Evolutionary conservation across 306 rosid genomes (phyloP), one percentile per base, ranked within the genome.

Genomic region (Malus fusca): DNA sequence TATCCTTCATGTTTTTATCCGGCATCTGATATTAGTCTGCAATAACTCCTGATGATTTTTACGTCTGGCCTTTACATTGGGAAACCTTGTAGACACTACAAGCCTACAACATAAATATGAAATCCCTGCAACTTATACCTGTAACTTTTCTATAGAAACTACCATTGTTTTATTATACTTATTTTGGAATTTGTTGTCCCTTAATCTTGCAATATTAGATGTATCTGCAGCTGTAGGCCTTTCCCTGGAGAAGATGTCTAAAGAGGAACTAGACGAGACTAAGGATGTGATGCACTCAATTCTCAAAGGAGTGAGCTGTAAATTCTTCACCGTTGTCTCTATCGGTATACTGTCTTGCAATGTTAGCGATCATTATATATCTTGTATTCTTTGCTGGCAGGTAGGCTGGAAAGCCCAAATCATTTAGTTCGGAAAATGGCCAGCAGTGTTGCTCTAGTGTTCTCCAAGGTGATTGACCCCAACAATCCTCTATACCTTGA

Each of bases 241-340:
- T 75, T 84, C 87, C 68, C 74, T 95, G 66, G 97, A 92, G 83
- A 84, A 86, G 82, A 83, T 89, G 89, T 87, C 92, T 75, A 91
- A 82, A 81, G 92, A 86, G 73, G 92, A 95, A 65, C 85, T 92
- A 73, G 92, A 95, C 75, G 90, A 82, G 78, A 87, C 82, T 77
- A 92, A 90, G 88, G 90, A 89, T 78, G 92, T 82, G 82, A 78
- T 87, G 91, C 90, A 67, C 72, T 84, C 85, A 76, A 90, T 95
- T 89, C 97, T 95, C 85, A 92, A 90, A 90, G 98, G 98, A 86
- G 96, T 95, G 78, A 92, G 93, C 87, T 81, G 98, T 95, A 92
- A 73, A 85, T 77, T 82, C 77, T 77, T 69, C 44, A 80, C 78
- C 71, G 12, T 63, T 11, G 23, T 79, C 67, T 77, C 61, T 68